Conservation (phyloP, 768 basidiomycete genomes). For the Calocybe gangraenosa region DNA sequence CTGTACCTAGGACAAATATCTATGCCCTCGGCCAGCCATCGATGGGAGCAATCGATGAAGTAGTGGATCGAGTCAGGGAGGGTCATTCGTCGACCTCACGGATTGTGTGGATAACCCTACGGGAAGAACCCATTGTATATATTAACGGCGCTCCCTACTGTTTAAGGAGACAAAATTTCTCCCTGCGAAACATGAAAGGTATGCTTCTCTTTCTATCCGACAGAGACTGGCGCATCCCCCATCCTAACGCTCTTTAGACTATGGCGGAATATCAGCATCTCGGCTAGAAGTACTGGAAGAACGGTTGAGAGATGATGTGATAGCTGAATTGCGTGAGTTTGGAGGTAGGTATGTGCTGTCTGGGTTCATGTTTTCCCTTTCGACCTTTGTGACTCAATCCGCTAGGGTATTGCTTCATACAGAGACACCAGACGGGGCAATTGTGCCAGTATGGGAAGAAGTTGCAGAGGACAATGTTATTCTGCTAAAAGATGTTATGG, state of each 20-base stretch:
- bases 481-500: slow-evolving; percentile 89
- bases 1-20: slow-evolving; percentile 72
- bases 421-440: slow-evolving; percentile 81
- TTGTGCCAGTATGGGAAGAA: slow-evolving; percentile 95
- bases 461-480: slow-evolving; percentile 67
- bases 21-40: slow-evolving; percentile 95
- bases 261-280: slow-evolving; percentile 90
- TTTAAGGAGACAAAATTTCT: slow-evolving; percentile 77
- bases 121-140: slow-evolving; percentile 90
- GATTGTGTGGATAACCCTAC: slow-evolving; percentile 88
- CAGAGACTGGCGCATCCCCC: background rate
- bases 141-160: slow-evolving; percentile 94
- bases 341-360: slow-evolving; percentile 64
- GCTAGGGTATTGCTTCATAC: slow-evolving; percentile 81
- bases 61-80: slow-evolving; percentile 59
- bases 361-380: background rate
- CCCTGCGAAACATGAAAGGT: slow-evolving; percentile 94
- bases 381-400: background rate
- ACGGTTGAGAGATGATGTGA: slow-evolving; percentile 81
- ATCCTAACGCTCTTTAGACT: slow-evolving; percentile 50
- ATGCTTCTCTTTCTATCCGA: background rate
- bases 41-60: slow-evolving; percentile 78
- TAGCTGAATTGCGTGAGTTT: slow-evolving; percentile 77
- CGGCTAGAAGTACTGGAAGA: slow-evolving; percentile 90
- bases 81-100: slow-evolving; percentile 56